These are phyloP conservation scores for Ophiostoma piceae DNA, from an alignment of 2,329 filamentous ascomycete genomes.

Conservation along the genomic window DNA sequence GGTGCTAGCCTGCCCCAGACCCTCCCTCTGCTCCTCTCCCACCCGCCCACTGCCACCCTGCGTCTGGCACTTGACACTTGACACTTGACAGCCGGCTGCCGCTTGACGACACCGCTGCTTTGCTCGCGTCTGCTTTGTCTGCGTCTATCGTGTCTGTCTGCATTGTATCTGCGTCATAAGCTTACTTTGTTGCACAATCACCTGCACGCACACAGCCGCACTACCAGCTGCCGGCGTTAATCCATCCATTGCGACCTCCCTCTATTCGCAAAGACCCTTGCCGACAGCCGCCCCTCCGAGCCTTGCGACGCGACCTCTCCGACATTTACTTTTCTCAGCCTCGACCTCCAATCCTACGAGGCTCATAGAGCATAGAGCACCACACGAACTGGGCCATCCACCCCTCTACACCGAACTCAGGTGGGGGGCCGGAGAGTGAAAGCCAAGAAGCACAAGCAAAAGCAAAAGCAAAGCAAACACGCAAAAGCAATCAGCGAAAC, in stretches of 20 bases:
- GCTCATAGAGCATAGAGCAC: background rate
- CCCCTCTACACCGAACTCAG: constrained; percentile 1
- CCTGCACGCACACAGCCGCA: constrained; percentile 4
- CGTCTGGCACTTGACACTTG: background rate
- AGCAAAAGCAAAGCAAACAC: background rate
- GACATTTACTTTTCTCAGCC: background rate
- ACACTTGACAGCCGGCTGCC: background rate
- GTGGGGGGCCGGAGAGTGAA: constrained; percentile 10
- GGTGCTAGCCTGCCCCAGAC: background rate
- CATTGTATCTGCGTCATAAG: background rate
- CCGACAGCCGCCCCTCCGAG: background rate
- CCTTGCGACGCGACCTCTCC: background rate
- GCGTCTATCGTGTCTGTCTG: background rate
- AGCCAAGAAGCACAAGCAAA: background rate
- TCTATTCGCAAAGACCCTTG: constrained; percentile 8
- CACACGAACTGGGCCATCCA: background rate
- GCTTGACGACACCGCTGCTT: constrained; percentile 13
- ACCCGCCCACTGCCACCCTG: constrained; percentile 1
- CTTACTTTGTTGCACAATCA: constrained; percentile 12
- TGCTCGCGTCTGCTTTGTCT: background rate
- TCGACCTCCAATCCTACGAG: background rate
- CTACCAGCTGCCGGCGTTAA: background rate
- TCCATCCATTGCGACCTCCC: background rate
- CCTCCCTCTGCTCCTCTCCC: background rate
- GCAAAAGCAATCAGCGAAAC: no score